phyloP scores from a whole-genome alignment of 257 asterid genomes.

The Ophiorrhiza pumila region DNA sequence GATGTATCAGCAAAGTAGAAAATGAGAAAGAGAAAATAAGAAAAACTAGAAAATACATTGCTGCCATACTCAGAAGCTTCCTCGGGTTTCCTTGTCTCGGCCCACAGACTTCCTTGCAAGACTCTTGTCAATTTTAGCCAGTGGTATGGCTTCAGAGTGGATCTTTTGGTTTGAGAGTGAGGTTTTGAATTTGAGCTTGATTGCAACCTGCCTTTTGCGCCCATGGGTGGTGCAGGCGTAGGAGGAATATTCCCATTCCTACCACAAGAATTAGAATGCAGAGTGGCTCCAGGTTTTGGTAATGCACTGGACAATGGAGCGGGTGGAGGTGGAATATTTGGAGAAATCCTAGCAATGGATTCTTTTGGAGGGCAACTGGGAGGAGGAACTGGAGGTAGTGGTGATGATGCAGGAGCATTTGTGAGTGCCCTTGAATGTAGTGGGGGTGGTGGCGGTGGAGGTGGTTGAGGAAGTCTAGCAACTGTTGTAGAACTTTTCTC shows the following conservation, averaged over 20 bases:
- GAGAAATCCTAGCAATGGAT: slow-evolving; percentile 21
- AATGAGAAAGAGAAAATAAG: slow-evolving; percentile 2
- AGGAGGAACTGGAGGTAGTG: slow-evolving; percentile 28
- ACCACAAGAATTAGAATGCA: slow-evolving; percentile 25
- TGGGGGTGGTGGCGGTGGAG: slow-evolving; percentile 20
- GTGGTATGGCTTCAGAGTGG: slow-evolving; percentile 74
- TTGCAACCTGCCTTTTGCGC: slow-evolving; percentile 44
- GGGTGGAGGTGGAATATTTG: slow-evolving; percentile 63
- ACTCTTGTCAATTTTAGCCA: slow-evolving; percentile 85
- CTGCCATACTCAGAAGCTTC: slow-evolving; percentile 65
- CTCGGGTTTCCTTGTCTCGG: slow-evolving; percentile 70
- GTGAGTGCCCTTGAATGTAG: slow-evolving; percentile 5
- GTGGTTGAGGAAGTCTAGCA: slow-evolving; percentile 20
- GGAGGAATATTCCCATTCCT: slow-evolving; percentile 29
- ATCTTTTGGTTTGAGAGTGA: slow-evolving; percentile 38
- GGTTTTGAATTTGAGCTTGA: slow-evolving; percentile 28
- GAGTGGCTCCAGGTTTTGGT: slow-evolving; percentile 27
- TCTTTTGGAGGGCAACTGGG: slow-evolving; percentile 26
- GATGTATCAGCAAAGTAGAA: slow-evolving; percentile 6
- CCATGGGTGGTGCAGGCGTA: slow-evolving; percentile 36
- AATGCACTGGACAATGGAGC: slow-evolving; percentile 39
- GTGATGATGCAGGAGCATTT: slow-evolving; percentile 8
- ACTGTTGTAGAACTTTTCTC: slow-evolving; percentile 14
- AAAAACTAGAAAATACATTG: slow-evolving; percentile 10
- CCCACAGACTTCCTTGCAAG: slow-evolving; percentile 86